Percentiles rank a stretch among this genome's conserved stretches.
These are phyloP conservation scores for Aspergillus quadricinctus DNA, from an alignment of 2,329 filamentous ascomycete genomes.

Conservation along the genomic window DNA sequence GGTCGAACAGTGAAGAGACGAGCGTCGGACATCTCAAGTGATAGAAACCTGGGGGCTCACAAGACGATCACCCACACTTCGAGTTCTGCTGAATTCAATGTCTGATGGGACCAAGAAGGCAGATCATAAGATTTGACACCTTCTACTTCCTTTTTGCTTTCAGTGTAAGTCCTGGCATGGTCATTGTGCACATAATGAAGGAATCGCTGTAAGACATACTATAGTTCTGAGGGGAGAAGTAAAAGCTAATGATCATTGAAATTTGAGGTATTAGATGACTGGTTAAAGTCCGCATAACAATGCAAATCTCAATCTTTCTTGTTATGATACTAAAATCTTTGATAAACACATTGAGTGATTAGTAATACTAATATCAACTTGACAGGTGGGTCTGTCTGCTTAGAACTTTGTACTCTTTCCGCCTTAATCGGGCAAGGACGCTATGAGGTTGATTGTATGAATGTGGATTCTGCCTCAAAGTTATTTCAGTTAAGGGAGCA, in stretches of 20 bases:
- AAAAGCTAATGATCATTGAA: background rate
- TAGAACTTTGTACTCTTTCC: background rate
- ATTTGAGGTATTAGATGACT: background rate
- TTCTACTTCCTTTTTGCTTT: background rate
- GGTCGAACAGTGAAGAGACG: constrained; percentile 52
- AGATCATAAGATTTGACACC: background rate
- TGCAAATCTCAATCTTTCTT: background rate
- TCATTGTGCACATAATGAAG: background rate
- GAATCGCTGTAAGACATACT: background rate
- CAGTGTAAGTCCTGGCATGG: background rate
- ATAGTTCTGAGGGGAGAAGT: background rate
- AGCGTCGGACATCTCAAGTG: constrained; percentile 31
- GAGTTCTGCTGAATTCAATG: background rate
- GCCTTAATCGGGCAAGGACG: background rate
- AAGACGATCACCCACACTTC: background rate
- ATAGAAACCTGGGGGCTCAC: background rate
- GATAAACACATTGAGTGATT: background rate
- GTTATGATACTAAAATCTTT: background rate
- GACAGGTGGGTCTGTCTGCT: background rate
- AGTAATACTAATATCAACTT: background rate
- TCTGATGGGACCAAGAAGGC: background rate
- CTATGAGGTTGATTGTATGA: background rate
- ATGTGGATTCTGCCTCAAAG: too few species aligned
- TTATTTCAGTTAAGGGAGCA: background rate
- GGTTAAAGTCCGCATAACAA: background rate